A percentile compares a stretch with the other conserved stretches of the same genome.
phyloP scores from a whole-genome alignment of 306 rosid species.

The Sicyos edulis region DNA sequence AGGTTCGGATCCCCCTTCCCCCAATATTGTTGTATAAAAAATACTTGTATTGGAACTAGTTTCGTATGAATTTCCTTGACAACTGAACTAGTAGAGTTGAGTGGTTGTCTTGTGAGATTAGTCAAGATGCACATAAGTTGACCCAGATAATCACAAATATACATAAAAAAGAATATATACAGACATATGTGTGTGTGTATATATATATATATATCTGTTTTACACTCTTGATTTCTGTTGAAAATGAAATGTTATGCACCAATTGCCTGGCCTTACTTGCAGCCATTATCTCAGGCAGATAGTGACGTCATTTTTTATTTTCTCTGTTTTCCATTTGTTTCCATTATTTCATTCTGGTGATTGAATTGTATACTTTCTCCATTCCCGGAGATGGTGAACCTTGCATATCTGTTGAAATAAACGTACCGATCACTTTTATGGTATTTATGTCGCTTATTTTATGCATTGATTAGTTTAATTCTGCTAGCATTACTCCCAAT shows the following conservation, averaged over 20 bases:
- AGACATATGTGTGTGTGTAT: too few species aligned
- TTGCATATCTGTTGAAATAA: constrained; percentile 83
- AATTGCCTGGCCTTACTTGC: constrained; percentile 12
- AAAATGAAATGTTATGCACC: not conserved
- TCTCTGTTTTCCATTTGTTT: constrained; percentile 5
- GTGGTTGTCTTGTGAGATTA: too few species aligned
- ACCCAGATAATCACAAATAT: too few species aligned
- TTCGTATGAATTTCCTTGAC: too few species aligned
- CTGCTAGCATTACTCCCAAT: not conserved
- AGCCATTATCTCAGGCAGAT: not conserved
- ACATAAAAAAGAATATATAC: too few species aligned
- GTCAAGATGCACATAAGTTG: too few species aligned
- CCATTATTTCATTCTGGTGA: not conserved
- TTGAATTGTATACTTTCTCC: not conserved
- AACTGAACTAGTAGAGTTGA: too few species aligned
- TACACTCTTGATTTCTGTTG: not conserved
- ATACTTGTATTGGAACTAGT: too few species aligned
- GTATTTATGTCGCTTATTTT: constrained; percentile 4
- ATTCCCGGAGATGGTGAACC: constrained; percentile 49
- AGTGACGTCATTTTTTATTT: not conserved
- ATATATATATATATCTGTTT: not conserved
- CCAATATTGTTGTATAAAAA: too few species aligned
- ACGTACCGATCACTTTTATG: constrained; percentile 37
- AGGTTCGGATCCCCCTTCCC: too few species aligned
- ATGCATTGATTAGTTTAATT: constrained; percentile 11